Conservation (phyloP, 2,329 filamentous ascomycete species). For the Simplicillium sp. region DNA sequence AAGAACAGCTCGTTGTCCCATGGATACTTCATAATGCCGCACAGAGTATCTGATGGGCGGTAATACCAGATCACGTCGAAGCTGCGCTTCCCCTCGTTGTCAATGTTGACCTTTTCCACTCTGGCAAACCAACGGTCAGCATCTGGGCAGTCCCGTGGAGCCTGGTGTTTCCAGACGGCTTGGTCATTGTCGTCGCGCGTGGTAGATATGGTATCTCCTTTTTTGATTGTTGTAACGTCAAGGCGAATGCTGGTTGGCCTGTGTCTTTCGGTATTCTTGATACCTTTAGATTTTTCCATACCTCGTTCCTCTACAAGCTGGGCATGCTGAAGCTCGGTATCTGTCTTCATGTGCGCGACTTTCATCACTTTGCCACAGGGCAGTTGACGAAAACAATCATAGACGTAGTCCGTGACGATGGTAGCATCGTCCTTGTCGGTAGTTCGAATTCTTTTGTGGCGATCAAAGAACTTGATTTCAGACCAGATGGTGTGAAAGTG, state of each 20-base stretch:
- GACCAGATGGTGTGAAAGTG: constrained; percentile 40
- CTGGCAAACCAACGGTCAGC: constrained; percentile 60
- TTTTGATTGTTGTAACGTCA: no score
- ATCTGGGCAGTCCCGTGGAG: constrained; percentile 28
- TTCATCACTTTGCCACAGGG: constrained; percentile 46
- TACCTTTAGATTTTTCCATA: constrained; percentile 5
- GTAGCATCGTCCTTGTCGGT: constrained; percentile 30
- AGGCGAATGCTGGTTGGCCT: no score
- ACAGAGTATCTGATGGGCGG: constrained; percentile 59
- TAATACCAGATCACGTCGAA: constrained; percentile 71
- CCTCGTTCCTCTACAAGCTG: constrained; percentile 15
- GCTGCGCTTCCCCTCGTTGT: constrained; percentile 21
- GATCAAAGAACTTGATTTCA: constrained; percentile 32
- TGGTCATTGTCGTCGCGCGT: constrained; percentile 31
- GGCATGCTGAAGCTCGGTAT: constrained; percentile 17
- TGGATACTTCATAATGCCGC: constrained; percentile 58
- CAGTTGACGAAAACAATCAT: constrained; percentile 54
- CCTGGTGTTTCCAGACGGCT: constrained; percentile 46
- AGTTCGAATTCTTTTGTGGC: constrained; percentile 19
- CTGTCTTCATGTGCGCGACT: constrained; percentile 15
- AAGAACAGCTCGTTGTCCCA: constrained; percentile 67
- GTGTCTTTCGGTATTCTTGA: no score
- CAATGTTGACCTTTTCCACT: constrained; percentile 46
- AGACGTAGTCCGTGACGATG: constrained; percentile 61
- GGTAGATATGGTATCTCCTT: constrained; percentile 41